Percentiles rank a stretch among this genome's conserved stretches.
phyloP scores from a whole-genome alignment of 83 land plant species.

The Larix sibirica region DNA sequence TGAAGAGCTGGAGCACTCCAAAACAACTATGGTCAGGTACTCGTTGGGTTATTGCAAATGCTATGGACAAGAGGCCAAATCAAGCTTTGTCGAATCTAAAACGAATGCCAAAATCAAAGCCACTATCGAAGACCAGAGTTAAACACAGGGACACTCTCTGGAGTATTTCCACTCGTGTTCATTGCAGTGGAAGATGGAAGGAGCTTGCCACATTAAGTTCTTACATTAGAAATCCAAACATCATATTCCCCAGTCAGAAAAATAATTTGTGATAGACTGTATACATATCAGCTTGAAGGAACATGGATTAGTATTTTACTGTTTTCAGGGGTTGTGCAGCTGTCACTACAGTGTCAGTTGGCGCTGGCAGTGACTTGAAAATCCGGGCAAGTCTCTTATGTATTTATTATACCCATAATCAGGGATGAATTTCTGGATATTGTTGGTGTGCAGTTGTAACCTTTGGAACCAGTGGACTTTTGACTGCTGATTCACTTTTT shows the following conservation, averaged over 20 bases:
- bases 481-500: too few relatives aligned
- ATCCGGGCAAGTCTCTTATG: too few relatives aligned
- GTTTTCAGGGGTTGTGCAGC: too few relatives aligned
- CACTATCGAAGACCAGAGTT: conserved; percentile 16
- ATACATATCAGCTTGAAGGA: too few relatives aligned
- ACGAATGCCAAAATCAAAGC: not conserved
- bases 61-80: conserved; percentile 37
- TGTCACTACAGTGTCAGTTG: too few relatives aligned
- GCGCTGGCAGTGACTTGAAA: too few relatives aligned
- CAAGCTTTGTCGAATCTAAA: conserved; percentile 20
- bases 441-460: too few relatives aligned
- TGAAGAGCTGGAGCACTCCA: conserved; percentile 35
- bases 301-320: too few relatives aligned
- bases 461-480: too few relatives aligned
- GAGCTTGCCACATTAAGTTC: conserved; percentile 17
- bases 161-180: conserved; percentile 41
- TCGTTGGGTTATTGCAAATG: conserved; percentile 53
- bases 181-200: conserved; percentile 29
- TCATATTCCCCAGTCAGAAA: conserved; percentile 24
- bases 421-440: too few relatives aligned
- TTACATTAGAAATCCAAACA: conserved; percentile 43
- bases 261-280: too few relatives aligned
- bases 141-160: conserved; percentile 39
- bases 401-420: too few relatives aligned
- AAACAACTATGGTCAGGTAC: conserved; percentile 40